Base-by-base conservation (phyloP, 805 yeast species). In the Pichia nakasei region DNA sequence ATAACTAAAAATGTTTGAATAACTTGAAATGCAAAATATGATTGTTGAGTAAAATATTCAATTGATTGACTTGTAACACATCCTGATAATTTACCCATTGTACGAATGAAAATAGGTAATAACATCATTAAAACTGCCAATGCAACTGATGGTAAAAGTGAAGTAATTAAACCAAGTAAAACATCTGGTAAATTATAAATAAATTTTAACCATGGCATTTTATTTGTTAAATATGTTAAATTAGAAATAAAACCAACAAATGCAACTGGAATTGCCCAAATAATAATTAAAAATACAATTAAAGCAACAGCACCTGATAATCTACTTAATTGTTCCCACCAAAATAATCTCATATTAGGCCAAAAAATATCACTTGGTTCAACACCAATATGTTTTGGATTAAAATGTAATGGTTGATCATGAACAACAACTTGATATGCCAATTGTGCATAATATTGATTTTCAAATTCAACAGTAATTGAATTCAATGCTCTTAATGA, bases 191-290 rank as follows among this genome's bases (percentile, higher is more conserved):
- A 57, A 0, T 72, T 65, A 50, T 78, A 67, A 48, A 83, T 76
- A 52, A 78, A 82, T 15, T 57, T 60, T 49, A 83, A 68, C 64
- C 76, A 75, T 21, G 60, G 75, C 29, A 79, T 53, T 49, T 75
- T 74, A 45, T 77, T 68, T 7, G 80, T 80, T 55, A 83, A 66
- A 52, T 73, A 73, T 18, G 81, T 75, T 49, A 83, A 64, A 55
- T 82, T 82, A 3, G 89, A 82, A 46, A 83, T 68, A 56, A 79
- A 57, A 72, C 89, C 89, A 39, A 83, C 87, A 59, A 83, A 78
- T 3, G 89, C 82, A 35, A 82, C 87, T 13, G 91, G 91, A 50
- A 82, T 63, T 45, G 89, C 73, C 94, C 94, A 84, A 52, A 80
- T 65, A 26, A 78, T 56, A 42, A 82, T 68, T 37, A 81, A 54